phyloP scores from a whole-genome alignment of 192 early-diverging fungal species.

The Linnemannia elongata region DNA sequence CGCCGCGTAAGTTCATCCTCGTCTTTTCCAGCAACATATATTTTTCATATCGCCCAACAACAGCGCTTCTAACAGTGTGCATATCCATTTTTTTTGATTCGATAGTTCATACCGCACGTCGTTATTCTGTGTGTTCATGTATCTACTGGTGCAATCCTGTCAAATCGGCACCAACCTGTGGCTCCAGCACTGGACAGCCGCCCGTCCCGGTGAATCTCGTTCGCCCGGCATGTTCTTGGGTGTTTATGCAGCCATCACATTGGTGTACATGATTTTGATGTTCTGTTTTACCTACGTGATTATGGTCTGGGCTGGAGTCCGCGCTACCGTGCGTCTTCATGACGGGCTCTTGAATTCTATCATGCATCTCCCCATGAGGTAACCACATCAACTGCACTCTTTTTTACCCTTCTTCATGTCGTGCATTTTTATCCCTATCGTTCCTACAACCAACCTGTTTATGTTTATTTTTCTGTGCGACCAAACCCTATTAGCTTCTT shows the following conservation, averaged over 20 bases:
- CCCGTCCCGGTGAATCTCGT: neutral
- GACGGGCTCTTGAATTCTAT: conserved; percentile 14
- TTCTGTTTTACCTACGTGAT: conserved; percentile 71
- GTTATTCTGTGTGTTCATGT: conserved; percentile 65
- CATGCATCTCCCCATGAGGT: conserved; percentile 32
- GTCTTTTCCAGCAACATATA: neutral
- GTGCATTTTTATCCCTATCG: neutral
- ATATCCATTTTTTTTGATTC: neutral
- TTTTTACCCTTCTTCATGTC: neutral
- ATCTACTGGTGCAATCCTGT: conserved; percentile 63
- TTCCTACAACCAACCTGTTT: neutral
- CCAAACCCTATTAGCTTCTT: conserved; percentile 14
- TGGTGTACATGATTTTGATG: conserved; percentile 65
- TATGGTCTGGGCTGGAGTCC: conserved; percentile 68
- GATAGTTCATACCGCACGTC: conserved; percentile 61
- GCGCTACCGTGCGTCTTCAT: conserved; percentile 24
- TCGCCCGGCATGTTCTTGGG: conserved; percentile 66
- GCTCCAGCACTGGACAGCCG: conserved; percentile 58
- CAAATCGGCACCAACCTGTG: conserved; percentile 75
- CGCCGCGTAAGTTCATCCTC: conserved; percentile 63
- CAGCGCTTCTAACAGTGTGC: neutral
- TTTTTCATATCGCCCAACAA: neutral
- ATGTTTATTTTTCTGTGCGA: neutral
- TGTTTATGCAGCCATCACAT: conserved; percentile 82
- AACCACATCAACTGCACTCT: neutral